Conservation (phyloP, 345 rosid species). For the rapeseed (Brassica napus) region Da-Ae NC_063446.1:27505001-27505500, state of each 20-base stretch:
- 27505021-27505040: background rate
- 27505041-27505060: background rate
- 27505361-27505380: slow-evolving; percentile 41
- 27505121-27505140: background rate
- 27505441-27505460: background rate
- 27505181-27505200: slow-evolving; percentile 19
- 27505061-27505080: slow-evolving; percentile 20
- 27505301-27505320: background rate
- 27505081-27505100: background rate
- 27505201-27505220: slow-evolving; percentile 44
- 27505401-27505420: background rate
- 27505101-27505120: background rate
- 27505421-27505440: background rate
- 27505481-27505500: background rate
- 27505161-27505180: slow-evolving; percentile 41
- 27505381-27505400: background rate
- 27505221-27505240: slow-evolving; percentile 58
- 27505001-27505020: no score
- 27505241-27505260: background rate
- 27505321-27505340: background rate
- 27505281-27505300: background rate
- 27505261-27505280: background rate
- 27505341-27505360: slow-evolving; percentile 36
- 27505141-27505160: slow-evolving; percentile 41
- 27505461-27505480: slow-evolving; percentile 10